Evolutionary conservation across 495 filamentous ascomycete species (phyloP).

Genomic region (Xylaria intraflava): DNA sequence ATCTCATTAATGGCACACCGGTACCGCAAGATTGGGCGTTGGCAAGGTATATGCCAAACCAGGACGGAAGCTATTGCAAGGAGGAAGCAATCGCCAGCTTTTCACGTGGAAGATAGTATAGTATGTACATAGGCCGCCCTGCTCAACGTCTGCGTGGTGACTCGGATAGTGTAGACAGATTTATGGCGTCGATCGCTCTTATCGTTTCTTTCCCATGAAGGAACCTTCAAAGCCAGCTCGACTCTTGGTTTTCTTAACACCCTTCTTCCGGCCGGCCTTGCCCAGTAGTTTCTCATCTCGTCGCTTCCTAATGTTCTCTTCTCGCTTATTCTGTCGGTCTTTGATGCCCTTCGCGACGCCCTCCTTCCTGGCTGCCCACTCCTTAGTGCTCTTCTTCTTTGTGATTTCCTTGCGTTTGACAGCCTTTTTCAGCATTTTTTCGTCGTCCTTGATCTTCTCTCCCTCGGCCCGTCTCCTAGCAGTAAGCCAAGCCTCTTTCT

Average conservation of each 20-base stretch:
- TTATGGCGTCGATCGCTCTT: constrained; percentile 2
- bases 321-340: constrained; percentile 76
- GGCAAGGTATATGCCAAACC: neutral
- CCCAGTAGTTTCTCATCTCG: constrained; percentile 64
- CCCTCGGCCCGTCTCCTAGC: constrained; percentile 84
- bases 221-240: constrained; percentile 90
- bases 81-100: neutral
- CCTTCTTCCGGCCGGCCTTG: constrained; percentile 56
- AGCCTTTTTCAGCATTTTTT: constrained; percentile 85
- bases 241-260: constrained; percentile 48
- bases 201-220: constrained; percentile 54
- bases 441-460: constrained; percentile 84
- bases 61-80: neutral
- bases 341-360: constrained; percentile 69
- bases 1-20: neutral
- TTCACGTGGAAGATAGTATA: neutral
- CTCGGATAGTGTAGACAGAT: constrained; percentile 1
- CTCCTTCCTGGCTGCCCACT: constrained; percentile 79
- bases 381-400: constrained; percentile 83
- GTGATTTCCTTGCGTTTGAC: constrained; percentile 83
- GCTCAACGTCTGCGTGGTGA: neutral
- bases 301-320: constrained; percentile 79
- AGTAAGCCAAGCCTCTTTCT: constrained; percentile 92
- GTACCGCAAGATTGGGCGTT: too few relatives aligned
- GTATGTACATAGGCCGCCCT: constrained; percentile 6